Base-by-base conservation (phyloP, 768 basidiomycete species). In the Gymnopilus junonius region DNA sequence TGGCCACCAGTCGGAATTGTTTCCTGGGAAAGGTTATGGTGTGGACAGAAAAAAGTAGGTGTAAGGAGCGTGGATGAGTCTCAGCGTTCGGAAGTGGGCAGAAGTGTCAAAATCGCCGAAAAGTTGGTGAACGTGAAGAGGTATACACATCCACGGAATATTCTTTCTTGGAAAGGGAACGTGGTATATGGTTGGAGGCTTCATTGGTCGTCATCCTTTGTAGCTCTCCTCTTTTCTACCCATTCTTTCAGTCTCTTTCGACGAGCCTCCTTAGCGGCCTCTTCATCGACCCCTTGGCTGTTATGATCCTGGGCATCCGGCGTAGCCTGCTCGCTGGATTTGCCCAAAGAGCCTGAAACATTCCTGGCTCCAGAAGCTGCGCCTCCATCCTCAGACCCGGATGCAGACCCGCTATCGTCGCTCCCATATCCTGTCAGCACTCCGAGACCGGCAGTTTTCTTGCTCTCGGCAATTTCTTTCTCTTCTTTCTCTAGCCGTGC, bases 361-460 rank as follows among this genome's bases (percentile, higher is more conserved):
- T 57, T 58, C 34, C 54, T 63, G 2, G 14, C 29, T 21, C 40
- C n/a, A 39, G 64, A 34, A 14, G 27, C 11, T 65, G 70, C 8
- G 70, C 65, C 12, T 66, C 54, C 58, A 11, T 61, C 63, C 14
- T 64, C 68, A 3, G 70, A 69, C 1, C 71, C 75, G 25, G 74
- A 74, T 1, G 69, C 74, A 23, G 77, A 74, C 11, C 77, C 77
- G 31, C 73, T 71, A 20, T 56, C 71, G 12, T 80, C 82, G 25
- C 81, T 82, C 23, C 83, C 84, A 69, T 93, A 93, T 15, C 82
- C 82, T 34, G 80, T 83, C 43, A 93, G 72, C 3, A 80, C 82
- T 2, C 84, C 84, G n/a, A 91, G 73, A 15, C 79, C 79, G 7
- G 57, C 62, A 34, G n/a, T 57, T 17, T 67, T 73, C 59, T 53